These are phyloP conservation scores for Aristolochia californica DNA, from an alignment of 164 flowering plant species.

Conservation along the genomic window DNA sequence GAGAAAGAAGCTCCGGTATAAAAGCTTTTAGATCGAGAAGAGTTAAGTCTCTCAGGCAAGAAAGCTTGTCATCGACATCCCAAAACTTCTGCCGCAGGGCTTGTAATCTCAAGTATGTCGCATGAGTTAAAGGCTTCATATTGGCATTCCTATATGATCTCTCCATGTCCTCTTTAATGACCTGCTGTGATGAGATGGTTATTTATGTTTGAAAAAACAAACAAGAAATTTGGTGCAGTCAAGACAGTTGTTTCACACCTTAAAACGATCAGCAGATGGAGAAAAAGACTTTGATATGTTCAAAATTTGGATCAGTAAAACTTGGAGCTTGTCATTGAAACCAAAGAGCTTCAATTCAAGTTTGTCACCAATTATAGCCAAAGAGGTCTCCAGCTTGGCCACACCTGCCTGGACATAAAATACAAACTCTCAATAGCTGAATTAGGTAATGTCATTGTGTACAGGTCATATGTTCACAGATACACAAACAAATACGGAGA, in stretches of 20 bases:
- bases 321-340: slow-evolving; percentile 80
- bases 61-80: slow-evolving; percentile 85
- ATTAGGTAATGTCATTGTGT: too few species aligned
- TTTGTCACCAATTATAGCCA: slow-evolving; percentile 61
- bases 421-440: background rate
- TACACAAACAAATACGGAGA: background rate
- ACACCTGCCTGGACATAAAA: slow-evolving; percentile 70
- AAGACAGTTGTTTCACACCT: slow-evolving; percentile 26
- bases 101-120: slow-evolving; percentile 81
- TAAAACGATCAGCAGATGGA: slow-evolving; percentile 75
- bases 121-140: slow-evolving; percentile 82
- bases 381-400: slow-evolving; percentile 81
- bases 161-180: slow-evolving; percentile 83
- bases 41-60: slow-evolving; percentile 35
- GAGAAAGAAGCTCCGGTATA: slow-evolving; percentile 70
- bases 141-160: slow-evolving; percentile 73
- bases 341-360: slow-evolving; percentile 84
- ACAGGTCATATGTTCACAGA: too few species aligned
- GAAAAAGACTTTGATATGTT: slow-evolving; percentile 42
- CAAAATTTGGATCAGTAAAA: slow-evolving; percentile 55
- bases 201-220: too few species aligned
- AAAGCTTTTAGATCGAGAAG: slow-evolving; percentile 58
- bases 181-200: slow-evolving; percentile 29
- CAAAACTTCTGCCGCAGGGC: slow-evolving; percentile 63
- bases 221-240: too few species aligned